A percentile compares a stretch with the other conserved stretches of the same genome.
Conservation (phyloP, 495 filamentous ascomycete species). For the Pyrenopolyporus hunteri region DNA sequence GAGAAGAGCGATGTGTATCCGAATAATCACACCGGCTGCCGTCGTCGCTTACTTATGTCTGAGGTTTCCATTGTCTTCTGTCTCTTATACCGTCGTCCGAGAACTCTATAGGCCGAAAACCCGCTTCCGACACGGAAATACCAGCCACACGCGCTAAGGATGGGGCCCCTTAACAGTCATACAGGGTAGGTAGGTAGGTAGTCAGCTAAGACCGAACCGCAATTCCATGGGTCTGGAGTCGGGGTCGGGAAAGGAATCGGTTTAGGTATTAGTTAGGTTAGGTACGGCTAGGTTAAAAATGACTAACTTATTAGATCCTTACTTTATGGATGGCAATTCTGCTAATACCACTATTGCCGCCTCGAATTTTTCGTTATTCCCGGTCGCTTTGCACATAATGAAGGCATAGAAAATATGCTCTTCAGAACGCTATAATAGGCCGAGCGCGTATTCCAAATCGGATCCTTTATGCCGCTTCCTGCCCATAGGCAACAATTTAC, state of each 20-base stretch:
- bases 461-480: too few relatives aligned
- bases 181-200: too few relatives aligned
- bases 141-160: too few relatives aligned
- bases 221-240: constrained; percentile 25
- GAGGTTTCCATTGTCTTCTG: too few relatives aligned
- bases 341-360: not conserved
- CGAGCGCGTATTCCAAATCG: not conserved
- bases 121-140: constrained; percentile 17
- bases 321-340: not conserved
- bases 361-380: constrained; percentile 19
- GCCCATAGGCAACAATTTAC: too few relatives aligned
- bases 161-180: too few relatives aligned
- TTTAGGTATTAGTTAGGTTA: not conserved
- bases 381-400: constrained; percentile 17
- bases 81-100: not conserved
- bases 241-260: constrained; percentile 11
- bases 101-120: not conserved
- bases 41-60: too few relatives aligned
- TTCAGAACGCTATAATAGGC: not conserved
- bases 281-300: constrained; percentile 4
- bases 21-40: too few relatives aligned
- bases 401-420: not conserved
- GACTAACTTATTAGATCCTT: not conserved
- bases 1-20: too few relatives aligned
- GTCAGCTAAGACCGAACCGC: not conserved